These are phyloP conservation scores for Eragrostis curvula DNA, from an alignment of 176 grass and related monocot species.

Conservation along the genomic window DNA sequence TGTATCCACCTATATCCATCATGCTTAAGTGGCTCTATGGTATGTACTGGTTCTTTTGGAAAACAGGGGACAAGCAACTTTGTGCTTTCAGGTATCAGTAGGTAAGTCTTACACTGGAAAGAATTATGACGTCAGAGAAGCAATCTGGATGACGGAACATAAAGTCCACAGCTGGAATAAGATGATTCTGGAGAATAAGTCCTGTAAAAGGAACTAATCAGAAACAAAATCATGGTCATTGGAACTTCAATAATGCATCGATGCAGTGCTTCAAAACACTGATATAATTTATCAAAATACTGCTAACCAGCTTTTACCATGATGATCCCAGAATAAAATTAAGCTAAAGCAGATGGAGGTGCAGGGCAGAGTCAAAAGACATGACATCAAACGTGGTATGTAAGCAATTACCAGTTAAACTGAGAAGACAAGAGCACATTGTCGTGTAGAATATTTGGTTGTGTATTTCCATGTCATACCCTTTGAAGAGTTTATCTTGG, in stretches of 20 bases:
- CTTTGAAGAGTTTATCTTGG: constrained; percentile 99
- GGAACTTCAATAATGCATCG: background rate
- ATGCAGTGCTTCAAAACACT: background rate
- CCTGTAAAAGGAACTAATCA: constrained; percentile 50
- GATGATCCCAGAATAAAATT: background rate
- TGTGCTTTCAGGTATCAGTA: background rate
- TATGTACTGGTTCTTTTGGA: background rate
- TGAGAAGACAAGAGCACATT: constrained; percentile 91
- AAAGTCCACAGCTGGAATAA: constrained; percentile 85
- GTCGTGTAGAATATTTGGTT: constrained; percentile 99
- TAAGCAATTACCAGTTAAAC: constrained; percentile 80
- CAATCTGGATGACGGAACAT: constrained; percentile 95
- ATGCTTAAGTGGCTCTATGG: background rate
- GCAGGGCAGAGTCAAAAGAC: background rate
- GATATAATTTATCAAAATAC: background rate
- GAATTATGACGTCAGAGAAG: constrained; percentile 74
- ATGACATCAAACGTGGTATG: background rate
- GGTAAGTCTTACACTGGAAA: constrained; percentile 73
- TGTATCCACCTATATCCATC: background rate
- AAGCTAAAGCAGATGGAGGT: background rate
- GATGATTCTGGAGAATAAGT: constrained; percentile 79
- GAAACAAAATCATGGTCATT: constrained; percentile 8
- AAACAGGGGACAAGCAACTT: background rate
- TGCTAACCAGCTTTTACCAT: background rate
- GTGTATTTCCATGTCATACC: constrained; percentile 98